These are phyloP conservation scores for Globisporangium perplexum DNA, from an alignment of 352 stramenopile species.

Conservation along the genomic window DNA sequence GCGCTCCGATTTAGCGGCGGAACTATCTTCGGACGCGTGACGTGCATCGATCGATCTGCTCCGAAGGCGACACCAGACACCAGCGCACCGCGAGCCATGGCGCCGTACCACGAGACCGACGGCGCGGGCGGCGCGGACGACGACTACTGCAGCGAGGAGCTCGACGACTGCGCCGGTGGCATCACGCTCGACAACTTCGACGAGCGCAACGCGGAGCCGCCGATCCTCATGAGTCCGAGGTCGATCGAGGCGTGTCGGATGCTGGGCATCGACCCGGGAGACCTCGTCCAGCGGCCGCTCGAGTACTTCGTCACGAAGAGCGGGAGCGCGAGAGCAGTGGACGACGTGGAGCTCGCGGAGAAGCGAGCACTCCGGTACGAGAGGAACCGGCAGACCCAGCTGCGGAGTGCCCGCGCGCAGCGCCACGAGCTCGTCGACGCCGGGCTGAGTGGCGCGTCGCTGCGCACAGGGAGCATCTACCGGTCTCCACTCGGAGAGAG, in stretches of 20 bases:
- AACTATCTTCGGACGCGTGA: not conserved
- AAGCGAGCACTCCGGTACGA: conserved; percentile 64
- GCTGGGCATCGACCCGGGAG: conserved; percentile 59
- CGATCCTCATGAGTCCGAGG: conserved; percentile 58
- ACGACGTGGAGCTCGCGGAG: conserved; percentile 31
- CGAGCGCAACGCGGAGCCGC: conserved; percentile 22
- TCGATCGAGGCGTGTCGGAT: conserved; percentile 70
- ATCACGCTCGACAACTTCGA: conserved; percentile 70
- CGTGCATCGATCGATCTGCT: too few species aligned
- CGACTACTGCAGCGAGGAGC: too few species aligned
- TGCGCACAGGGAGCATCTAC: conserved; percentile 47
- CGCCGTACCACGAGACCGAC: not conserved
- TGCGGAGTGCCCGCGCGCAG: conserved; percentile 42
- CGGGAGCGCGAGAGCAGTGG: conserved; percentile 2
- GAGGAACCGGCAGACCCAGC: conserved; percentile 39
- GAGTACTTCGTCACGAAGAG: conserved; percentile 50
- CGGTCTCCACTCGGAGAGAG: conserved; percentile 30
- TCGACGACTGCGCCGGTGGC: conserved; percentile 14
- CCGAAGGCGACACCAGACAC: too few species aligned
- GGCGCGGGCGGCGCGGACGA: too few species aligned
- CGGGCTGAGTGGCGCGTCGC: conserved; percentile 45
- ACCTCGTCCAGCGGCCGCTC: conserved; percentile 49
- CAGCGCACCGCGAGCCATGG: not conserved
- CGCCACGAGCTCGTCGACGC: conserved; percentile 57
- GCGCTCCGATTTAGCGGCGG: too few species aligned